Base-by-base conservation (phyloP, 768 basidiomycete genomes). In the Baorangia bicolor region DNA sequence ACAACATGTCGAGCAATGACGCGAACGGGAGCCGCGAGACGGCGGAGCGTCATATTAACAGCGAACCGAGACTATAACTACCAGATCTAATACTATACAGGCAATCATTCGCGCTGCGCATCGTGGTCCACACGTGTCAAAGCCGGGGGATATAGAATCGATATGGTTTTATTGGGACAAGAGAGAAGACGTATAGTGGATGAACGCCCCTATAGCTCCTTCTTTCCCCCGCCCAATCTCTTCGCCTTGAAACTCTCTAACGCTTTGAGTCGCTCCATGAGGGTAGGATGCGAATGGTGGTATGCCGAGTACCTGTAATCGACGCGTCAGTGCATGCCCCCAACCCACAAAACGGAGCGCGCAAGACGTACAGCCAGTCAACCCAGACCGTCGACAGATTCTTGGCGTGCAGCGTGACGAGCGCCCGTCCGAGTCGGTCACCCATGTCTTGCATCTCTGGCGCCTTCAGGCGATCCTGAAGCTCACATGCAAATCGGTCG, bases 301-400 rank as follows among this genome's bases (percentile, higher is more conserved):
- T 93, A 97, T 21, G 92, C 91, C 48, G 94, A 97, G 75, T 96
- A 97, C 55, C 89, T 90, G 13, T 2, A 1, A 58, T 39, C n/a
- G 18, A 31, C 20, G 6, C 18, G 21, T 37, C 37, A 58, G 50
- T 10, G 39, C 11, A 9, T 35, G 2, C 18, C 5, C 3, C n/a
- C n/a, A n/a, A n/a, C n/a, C n/a, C 31, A 50, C 30, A 0, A 25
- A 23, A 35, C 16, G 3, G 6, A 3, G 3, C 49, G 49, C 34
- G n/a, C 13, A 37, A 20, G 48, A 57, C 54, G 42, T 61, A 93
- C 85, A 94, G 72, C 90, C 90, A 92, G 70, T 97, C 94, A 14
- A 94, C 92, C 87, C 93, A 93, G 44, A 97, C 90, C 1, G 92
- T 94, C 45, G 89, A 90, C 64, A 97, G 69, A 69, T 98, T 98